Evolutionary conservation across 805 yeast genomes (phyloP), one percentile per base, ranked within the genome.

Genomic region (Spathaspora boniae): DNA sequence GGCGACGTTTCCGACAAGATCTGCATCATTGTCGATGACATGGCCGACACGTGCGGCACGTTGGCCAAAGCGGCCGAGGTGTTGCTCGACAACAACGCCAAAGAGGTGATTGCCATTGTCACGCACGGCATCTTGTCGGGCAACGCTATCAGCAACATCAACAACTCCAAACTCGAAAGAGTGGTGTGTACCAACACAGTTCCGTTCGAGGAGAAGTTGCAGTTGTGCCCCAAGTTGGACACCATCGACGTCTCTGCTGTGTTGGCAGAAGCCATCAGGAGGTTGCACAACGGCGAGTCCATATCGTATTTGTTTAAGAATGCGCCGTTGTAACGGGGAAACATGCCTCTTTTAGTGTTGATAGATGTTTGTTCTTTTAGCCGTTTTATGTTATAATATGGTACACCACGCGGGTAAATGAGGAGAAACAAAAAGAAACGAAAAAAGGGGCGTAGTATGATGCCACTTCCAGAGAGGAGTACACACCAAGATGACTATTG

Each of bases 21-120:
- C 33, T 85, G 93, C 65, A 68, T 85, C 37, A 76, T 85, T 48
- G 86, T 85, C 29, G 94, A 85, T 62, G 94, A 85, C 58, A 85
- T 85, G 88, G 93, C 93, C 30, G 94, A 85, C 56, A 85, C 94
- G 15, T 85, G 94, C 64, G 94, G 93, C 43, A 85, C 94, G 14
- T 64, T 85, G 44, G 85, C 82, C 36, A 85, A 84, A 60, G 93
- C 93, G 25, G 86, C 88, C 16, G 91, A 85, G 44, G 76, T 81
- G 9, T 65, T 85, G 37, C 54, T 84, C 40, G 80, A 76, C 18
- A 79, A 83, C 49, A 73, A 74, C 22, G 93, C 91, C 30, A 68
- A 76, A 50, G 70, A 78, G 38, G 93, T 85, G 26, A 76, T 85
- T 49, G 91, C 93, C 21, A 81, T 85, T 44, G 88, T 84, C 14